A percentile compares a stretch with the other conserved stretches of the same genome.
Conservation (phyloP, 1,139 yeast genomes). For the Candida glucosophila region DNA sequence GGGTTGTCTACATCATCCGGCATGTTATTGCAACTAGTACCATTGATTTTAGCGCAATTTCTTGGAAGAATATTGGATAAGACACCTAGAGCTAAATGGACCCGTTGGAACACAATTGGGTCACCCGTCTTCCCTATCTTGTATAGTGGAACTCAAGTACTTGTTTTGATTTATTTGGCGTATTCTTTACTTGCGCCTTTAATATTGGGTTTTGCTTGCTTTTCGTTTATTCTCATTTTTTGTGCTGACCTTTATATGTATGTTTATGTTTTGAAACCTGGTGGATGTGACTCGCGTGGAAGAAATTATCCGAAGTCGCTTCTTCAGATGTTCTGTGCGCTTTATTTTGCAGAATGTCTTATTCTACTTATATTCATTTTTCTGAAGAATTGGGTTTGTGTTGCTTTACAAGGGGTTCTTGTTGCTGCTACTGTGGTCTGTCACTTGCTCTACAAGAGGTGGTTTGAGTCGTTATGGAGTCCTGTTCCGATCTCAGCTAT, state of each 20-base stretch:
- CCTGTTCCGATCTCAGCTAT: slow-evolving; percentile 71
- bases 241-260: slow-evolving; percentile 52
- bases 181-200: slow-evolving; percentile 38
- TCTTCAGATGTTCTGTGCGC: slow-evolving; percentile 56
- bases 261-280: slow-evolving; percentile 50
- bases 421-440: slow-evolving; percentile 42
- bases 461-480: slow-evolving; percentile 53
- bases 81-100: slow-evolving; percentile 44
- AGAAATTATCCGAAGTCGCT: slow-evolving; percentile 58
- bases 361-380: slow-evolving; percentile 61
- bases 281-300: slow-evolving; percentile 51
- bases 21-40: slow-evolving; percentile 31
- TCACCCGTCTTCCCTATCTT: slow-evolving; percentile 33
- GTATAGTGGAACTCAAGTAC: slow-evolving; percentile 33
- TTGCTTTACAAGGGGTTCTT: slow-evolving; percentile 51
- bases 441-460: slow-evolving; percentile 50
- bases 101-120: slow-evolving; percentile 31
- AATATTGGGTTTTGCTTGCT: slow-evolving; percentile 38
- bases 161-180: slow-evolving; percentile 29
- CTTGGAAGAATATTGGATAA: slow-evolving; percentile 38
- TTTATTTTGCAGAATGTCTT: slow-evolving; percentile 61
- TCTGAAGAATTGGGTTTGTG: slow-evolving; percentile 66
- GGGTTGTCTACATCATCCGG: slow-evolving; percentile 35
- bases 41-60: slow-evolving; percentile 36
- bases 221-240: slow-evolving; percentile 40